Percentiles rank a stretch among this genome's conserved stretches.
These are phyloP conservation scores for Cercospora sp. DNA, from an alignment of 2,329 filamentous ascomycete genomes.

Conservation along the genomic window DNA sequence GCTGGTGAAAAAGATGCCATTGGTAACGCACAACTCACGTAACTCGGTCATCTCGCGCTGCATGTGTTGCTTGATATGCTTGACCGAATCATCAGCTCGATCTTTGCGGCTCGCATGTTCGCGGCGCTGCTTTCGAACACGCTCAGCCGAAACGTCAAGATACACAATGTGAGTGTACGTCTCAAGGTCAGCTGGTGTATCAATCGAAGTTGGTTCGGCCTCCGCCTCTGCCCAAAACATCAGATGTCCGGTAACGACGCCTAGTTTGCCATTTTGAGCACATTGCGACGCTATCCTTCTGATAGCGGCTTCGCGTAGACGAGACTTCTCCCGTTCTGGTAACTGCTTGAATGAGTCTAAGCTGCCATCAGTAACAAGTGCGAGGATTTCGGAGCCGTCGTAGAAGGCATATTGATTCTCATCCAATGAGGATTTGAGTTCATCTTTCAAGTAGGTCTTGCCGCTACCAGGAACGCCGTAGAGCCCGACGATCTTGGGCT, in stretches of 20 bases:
- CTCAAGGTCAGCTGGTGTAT: constrained; percentile 49
- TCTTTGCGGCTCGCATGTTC: constrained; percentile 41
- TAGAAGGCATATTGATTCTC: constrained; percentile 47
- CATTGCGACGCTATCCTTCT: constrained; percentile 45
- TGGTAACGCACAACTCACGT: constrained; percentile 45
- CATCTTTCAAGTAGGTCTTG: constrained; percentile 50
- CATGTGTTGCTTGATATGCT: constrained; percentile 52
- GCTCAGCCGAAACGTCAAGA: constrained; percentile 45
- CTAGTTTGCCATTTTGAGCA: constrained; percentile 38
- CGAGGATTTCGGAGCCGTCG: constrained; percentile 56
- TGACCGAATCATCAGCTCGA: constrained; percentile 32
- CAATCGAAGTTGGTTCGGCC: constrained; percentile 37
- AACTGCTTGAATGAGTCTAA: constrained; percentile 51
- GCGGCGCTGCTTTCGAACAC: constrained; percentile 39
- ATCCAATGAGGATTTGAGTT: constrained; percentile 38
- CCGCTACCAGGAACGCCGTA: constrained; percentile 59
- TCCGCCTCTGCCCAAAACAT: constrained; percentile 52
- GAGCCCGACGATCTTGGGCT: constrained; percentile 50
- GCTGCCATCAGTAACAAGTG: constrained; percentile 46
- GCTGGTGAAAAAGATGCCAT: constrained; percentile 52
- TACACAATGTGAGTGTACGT: constrained; percentile 62
- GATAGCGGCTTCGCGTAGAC: constrained; percentile 51
- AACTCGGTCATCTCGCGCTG: constrained; percentile 48
- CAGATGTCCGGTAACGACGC: constrained; percentile 57
- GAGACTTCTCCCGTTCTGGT: constrained; percentile 39